These are phyloP conservation scores for Neospermospora avenae DNA, from an alignment of 2,329 filamentous ascomycete genomes.

Conservation along the genomic window DNA sequence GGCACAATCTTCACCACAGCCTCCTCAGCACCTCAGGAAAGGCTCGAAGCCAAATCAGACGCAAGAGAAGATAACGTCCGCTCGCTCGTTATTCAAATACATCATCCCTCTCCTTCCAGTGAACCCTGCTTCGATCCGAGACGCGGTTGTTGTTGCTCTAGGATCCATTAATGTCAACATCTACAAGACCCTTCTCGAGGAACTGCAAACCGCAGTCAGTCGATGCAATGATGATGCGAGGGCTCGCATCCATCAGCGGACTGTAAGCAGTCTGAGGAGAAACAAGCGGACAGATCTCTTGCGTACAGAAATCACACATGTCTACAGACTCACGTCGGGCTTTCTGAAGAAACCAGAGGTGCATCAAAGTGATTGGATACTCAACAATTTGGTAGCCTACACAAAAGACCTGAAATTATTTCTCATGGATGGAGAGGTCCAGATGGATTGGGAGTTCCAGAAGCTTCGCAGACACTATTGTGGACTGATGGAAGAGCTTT, in stretches of 20 bases:
- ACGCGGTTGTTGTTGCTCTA: constrained; percentile 86
- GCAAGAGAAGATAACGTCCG: constrained; percentile 80
- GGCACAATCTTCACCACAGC: constrained; percentile 53
- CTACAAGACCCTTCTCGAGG: constrained; percentile 86
- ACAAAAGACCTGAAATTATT: constrained; percentile 92
- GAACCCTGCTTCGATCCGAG: constrained; percentile 75
- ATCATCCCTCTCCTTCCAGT: constrained; percentile 84
- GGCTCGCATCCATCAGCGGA: constrained; percentile 80
- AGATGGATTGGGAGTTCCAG: constrained; percentile 92
- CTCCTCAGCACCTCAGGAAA: constrained; percentile 75
- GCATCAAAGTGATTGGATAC: constrained; percentile 83
- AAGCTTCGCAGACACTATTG: constrained; percentile 91
- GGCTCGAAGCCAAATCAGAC: constrained; percentile 67
- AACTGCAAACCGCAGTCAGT: constrained; percentile 80
- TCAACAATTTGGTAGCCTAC: constrained; percentile 84
- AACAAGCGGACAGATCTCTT: constrained; percentile 83
- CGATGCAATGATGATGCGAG: constrained; percentile 88
- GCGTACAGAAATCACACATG: constrained; percentile 90
- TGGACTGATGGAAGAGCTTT: constrained; percentile 87
- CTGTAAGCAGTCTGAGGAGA: constrained; percentile 74
- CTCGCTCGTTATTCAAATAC: constrained; percentile 83
- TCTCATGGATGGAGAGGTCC: constrained; percentile 89
- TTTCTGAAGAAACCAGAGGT: constrained; percentile 78
- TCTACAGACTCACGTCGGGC: constrained; percentile 90
- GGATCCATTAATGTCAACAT: constrained; percentile 95